Evolutionary conservation across 2,329 filamentous ascomycete genomes (phyloP), one percentile per base, ranked within the genome.

Genomic region (Xylariales sp.): DNA sequence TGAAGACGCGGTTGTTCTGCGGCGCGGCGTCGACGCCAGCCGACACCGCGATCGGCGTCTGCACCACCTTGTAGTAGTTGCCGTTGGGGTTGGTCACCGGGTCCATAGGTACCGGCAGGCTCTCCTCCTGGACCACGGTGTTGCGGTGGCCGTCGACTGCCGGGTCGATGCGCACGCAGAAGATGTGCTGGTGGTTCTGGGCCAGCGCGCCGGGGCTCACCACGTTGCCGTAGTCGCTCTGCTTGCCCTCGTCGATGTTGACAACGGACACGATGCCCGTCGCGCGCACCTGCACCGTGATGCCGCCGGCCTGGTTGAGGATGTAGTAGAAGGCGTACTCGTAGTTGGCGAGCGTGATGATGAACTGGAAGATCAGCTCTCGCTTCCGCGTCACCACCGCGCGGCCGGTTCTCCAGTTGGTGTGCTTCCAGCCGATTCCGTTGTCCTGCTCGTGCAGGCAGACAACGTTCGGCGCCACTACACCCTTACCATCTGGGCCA

Each of bases 381-480:
- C 83, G 68, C 40, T 70, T 66, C 5, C 83, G 69, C 1, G 74
- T 73, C 0, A 84, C 76, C 1, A 78, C 74, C 0, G 78, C 77
- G 8, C 75, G 67, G 8, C 69, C 67, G 0, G 79, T 85, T n/a
- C 81, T 69, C 60, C 70, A 81, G 59, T 86, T 83, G 16, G 80
- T 74, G 60, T 86, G 83, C 54, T 86, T 86, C 80, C 81, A 85
- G 16, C 74, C 68, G 33, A 87, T 81, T 2, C 83, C 83, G 44
- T 78, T 75, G 52, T 87, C 83, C 50, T 84, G 74, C 57, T 87
- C 83, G 50, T 87, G 83, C 3, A 85, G 63, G 45, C 83, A 87
- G 27, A 85, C 64, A 2, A 79, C 79, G 35, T 80, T 78, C 32
- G 73, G 72, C 10, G 71, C 65, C 2, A 66, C 55, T 13, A 61